These are phyloP conservation scores for Diaporthe eres DNA, from an alignment of 2,329 filamentous ascomycete genomes.

Conservation along the genomic window DNA sequence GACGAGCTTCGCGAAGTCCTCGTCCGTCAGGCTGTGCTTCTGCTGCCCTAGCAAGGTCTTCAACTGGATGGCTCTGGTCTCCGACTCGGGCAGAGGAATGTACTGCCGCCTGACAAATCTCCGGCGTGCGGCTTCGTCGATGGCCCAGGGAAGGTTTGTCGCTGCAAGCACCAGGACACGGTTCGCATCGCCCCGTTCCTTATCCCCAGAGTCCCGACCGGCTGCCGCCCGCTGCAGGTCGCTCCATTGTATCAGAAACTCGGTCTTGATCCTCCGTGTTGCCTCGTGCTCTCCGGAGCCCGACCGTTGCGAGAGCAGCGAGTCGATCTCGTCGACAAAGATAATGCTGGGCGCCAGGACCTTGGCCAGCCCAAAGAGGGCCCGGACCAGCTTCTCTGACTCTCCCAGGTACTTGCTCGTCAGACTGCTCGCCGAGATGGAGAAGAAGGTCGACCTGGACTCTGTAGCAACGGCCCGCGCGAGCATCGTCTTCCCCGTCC, in stretches of 20 bases:
- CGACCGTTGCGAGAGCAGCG: slow-evolving; percentile 85
- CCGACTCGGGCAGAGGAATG: slow-evolving; percentile 90
- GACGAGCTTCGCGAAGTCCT: slow-evolving; percentile 83
- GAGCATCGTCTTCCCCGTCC: slow-evolving; percentile 99
- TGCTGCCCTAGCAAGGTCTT: slow-evolving; percentile 86
- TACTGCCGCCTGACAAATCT: slow-evolving; percentile 95
- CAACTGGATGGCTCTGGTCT: slow-evolving; percentile 85
- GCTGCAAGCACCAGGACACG: slow-evolving; percentile 94
- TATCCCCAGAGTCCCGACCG: slow-evolving; percentile 78
- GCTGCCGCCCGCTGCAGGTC: slow-evolving; percentile 93
- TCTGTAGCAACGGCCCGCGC: slow-evolving; percentile 95
- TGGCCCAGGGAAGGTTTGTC: slow-evolving; percentile 97
- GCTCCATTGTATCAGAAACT: slow-evolving; percentile 98
- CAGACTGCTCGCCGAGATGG: slow-evolving; percentile 92
- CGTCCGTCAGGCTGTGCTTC: slow-evolving; percentile 81
- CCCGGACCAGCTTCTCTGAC: slow-evolving; percentile 94
- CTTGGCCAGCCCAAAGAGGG: slow-evolving; percentile 91
- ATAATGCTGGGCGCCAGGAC: slow-evolving; percentile 94
- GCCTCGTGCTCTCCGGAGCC: slow-evolving; percentile 93
- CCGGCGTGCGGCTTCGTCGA: slow-evolving; percentile 93
- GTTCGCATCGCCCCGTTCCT: slow-evolving; percentile 84
- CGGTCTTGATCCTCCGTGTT: slow-evolving; percentile 93
- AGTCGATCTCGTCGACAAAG: slow-evolving; percentile 98
- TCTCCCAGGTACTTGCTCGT: slow-evolving; percentile 98
- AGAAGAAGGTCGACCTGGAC: slow-evolving; percentile 95